Evolutionary conservation across 2,329 filamentous ascomycete genomes (phyloP).

Genomic region (Botrytis deweyae): DNA sequence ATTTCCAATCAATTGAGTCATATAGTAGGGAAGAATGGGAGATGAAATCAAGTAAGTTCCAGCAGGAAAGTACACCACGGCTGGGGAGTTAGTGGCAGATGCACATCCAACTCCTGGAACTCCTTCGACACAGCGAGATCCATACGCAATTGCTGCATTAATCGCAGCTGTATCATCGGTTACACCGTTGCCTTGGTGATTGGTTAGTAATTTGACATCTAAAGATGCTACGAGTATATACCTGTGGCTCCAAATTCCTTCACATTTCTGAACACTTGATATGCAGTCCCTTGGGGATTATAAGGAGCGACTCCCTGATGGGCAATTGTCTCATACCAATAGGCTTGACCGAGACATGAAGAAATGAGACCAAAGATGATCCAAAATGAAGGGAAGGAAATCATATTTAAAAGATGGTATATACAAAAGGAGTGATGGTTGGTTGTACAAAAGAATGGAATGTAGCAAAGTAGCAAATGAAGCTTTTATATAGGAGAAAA

Average conservation of each 20-base stretch:
- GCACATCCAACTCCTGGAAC: slow-evolving; percentile 40
- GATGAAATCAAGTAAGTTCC: slow-evolving; percentile 35
- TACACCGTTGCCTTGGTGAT: slow-evolving; percentile 57
- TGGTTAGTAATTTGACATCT: slow-evolving; percentile 66
- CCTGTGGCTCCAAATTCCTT: slow-evolving; percentile 29
- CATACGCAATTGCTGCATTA: slow-evolving; percentile 52
- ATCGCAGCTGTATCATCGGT: slow-evolving; percentile 84
- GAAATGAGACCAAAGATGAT: slow-evolving; percentile 12
- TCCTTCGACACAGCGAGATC: slow-evolving; percentile 29
- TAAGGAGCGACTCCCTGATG: slow-evolving; percentile 31
- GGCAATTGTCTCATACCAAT: slow-evolving; percentile 32
- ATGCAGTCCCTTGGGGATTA: slow-evolving; percentile 24
- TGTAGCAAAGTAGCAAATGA: neutral
- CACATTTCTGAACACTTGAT: slow-evolving; percentile 31
- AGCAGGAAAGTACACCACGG: slow-evolving; percentile 34
- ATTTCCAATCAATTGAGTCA: slow-evolving; percentile 35
- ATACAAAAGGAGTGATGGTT: neutral
- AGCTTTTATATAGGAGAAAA: neutral
- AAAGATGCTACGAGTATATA: neutral
- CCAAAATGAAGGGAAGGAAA: neutral
- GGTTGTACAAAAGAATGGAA: neutral
- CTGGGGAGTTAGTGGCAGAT: slow-evolving; percentile 49
- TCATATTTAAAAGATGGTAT: neutral
- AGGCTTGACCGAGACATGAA: slow-evolving; percentile 22
- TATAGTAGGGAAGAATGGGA: slow-evolving; percentile 31